Conservation (phyloP, 2,329 filamentous ascomycete genomes). For the Alternaria solani region DNA sequence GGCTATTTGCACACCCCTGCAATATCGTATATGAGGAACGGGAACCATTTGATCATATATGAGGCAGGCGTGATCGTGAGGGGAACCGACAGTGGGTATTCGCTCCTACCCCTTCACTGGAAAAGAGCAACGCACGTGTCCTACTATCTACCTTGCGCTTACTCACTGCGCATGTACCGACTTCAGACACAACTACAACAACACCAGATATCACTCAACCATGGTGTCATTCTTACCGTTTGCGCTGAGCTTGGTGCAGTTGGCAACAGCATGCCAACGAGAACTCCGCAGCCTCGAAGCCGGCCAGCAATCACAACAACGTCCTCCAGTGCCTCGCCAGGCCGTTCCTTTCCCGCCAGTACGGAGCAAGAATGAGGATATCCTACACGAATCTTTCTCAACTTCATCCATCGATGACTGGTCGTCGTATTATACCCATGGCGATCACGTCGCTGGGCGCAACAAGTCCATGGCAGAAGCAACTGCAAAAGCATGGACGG, state of each 20-base stretch:
- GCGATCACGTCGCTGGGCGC: constrained; percentile 43
- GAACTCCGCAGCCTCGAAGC: neutral
- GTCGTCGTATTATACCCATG: constrained; percentile 51
- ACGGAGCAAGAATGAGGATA: constrained; percentile 47
- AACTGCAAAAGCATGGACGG: constrained; percentile 43
- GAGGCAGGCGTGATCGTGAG: neutral
- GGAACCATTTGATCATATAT: neutral
- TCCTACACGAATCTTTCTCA: constrained; percentile 52
- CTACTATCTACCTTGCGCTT: neutral
- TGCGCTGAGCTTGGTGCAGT: neutral
- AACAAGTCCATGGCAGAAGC: constrained; percentile 50
- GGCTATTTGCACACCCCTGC: constrained; percentile 1
- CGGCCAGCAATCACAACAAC: neutral
- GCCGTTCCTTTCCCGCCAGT: constrained; percentile 42
- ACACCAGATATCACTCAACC: neutral
- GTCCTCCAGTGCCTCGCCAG: constrained; percentile 10
- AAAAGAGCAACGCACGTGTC: neutral
- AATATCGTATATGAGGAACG: neutral
- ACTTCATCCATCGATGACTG: constrained; percentile 48
- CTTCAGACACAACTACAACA: neutral
- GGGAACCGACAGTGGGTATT: neutral
- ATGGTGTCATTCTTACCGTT: neutral
- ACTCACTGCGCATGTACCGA: neutral
- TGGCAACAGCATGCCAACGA: neutral
- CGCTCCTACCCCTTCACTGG: neutral